Conservation (phyloP, 371 early-diverging fungal species). For the Syncephalis plumigaleata region DNA sequence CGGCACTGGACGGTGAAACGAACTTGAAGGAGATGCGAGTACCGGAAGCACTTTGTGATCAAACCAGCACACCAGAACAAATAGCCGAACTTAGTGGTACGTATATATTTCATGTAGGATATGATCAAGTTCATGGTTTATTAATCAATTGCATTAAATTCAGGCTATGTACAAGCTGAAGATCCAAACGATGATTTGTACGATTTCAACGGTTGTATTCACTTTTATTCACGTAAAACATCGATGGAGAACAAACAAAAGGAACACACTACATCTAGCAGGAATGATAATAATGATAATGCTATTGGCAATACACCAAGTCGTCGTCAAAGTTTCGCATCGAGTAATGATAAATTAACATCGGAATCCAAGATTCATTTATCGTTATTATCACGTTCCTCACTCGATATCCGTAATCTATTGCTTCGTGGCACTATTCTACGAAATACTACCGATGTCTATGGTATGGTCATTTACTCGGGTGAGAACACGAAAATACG, state of each 20-base stretch:
- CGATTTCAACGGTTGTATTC: constrained; percentile 38
- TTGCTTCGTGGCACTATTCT: constrained; percentile 57
- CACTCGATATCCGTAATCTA: constrained; percentile 19
- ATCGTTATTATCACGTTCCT: background rate
- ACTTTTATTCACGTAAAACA: constrained; percentile 17
- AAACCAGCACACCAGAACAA: constrained; percentile 22
- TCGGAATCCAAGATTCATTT: constrained; percentile 6
- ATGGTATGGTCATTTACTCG: constrained; percentile 59
- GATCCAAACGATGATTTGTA: constrained; percentile 42
- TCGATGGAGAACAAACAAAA: no score
- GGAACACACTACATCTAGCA: no score
- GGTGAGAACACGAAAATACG: constrained; percentile 72
- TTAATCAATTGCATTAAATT: background rate
- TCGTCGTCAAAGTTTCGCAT: background rate
- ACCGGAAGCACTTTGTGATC: constrained; percentile 18
- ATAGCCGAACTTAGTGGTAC: constrained; percentile 23
- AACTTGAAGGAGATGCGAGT: constrained; percentile 57
- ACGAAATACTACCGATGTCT: constrained; percentile 56
- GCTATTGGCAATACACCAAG: no score
- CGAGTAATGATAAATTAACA: background rate
- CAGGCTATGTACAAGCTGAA: constrained; percentile 24
- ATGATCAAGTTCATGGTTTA: no score
- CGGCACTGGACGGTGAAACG: constrained; percentile 70
- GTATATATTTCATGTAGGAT: background rate
- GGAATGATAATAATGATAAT: no score